Evolutionary conservation across 306 rosid genomes (phyloP), one percentile per base, ranked within the genome.

Genomic region (Pyrus bretschneideri): DNA sequence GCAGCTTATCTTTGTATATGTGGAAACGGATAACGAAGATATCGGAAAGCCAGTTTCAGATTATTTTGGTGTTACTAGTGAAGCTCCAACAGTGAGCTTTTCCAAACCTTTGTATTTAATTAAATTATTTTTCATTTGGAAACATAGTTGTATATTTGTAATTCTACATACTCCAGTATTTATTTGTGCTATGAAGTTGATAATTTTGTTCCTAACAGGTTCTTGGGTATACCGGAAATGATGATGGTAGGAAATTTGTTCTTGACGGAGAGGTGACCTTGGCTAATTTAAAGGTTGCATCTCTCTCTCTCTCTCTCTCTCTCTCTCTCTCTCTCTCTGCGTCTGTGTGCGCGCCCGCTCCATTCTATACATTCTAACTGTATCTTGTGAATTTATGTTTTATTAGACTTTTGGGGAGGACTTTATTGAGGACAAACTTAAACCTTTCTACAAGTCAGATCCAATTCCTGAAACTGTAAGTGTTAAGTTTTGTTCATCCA

Each of bases 401-500:
- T 55, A 10, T 73, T 87, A 96, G 99, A 85, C 86, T 62, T 96
- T 96, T 81, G 99, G 91, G 66, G 88, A 89, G 79, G 87, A 89
- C 77, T 96, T 96, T 87, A 85, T 96, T 81, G 88, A 89, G 81
- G 98, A 96, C 90, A 96, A 92, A 86, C 90, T 96, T 54, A 96
- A 96, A 79, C 94, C 97, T 42, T 96, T 91, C 81, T 91, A 42
- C 65, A 96, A 91, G 85, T 96, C 99, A 8, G 99, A 96, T 67
- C 97, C 99, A 45, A 81, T 93, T 78, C 99, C 99, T 17, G 94
- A 89, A 78, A 86, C 82, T 81, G 99, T 96, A 80, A 86, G 98
- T 75, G 80, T 67, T 60, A 10, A 8, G 23, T 76, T 64, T 70
- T 49, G 52, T 67, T 77, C 82, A 69, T 70, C 71, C 27, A 73